Conservation (phyloP, 257 asterid genomes). For the Perilla frutescens region DNA sequence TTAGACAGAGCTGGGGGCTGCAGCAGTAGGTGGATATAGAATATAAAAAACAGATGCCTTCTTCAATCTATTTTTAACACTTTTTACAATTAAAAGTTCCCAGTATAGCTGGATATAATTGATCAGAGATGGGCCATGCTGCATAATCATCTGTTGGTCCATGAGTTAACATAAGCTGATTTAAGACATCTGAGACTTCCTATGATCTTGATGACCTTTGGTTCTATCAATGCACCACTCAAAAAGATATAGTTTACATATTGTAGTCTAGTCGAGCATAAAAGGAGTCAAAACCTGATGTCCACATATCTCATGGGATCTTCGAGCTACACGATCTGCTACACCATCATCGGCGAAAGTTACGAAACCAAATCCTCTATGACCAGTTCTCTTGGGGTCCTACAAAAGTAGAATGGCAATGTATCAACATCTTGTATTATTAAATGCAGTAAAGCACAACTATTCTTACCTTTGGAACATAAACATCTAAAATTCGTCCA, state of each 20-base stretch:
- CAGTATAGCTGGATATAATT: neutral
- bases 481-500: slow-evolving; percentile 92
- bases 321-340: slow-evolving; percentile 97
- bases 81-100: neutral
- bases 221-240: neutral
- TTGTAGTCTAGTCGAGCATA: neutral
- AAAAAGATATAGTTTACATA: neutral
- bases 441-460: slow-evolving; percentile 11
- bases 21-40: neutral
- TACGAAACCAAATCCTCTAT: slow-evolving; percentile 98
- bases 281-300: slow-evolving; percentile 70
- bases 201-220: neutral
- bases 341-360: slow-evolving; percentile 98
- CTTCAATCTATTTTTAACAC: neutral
- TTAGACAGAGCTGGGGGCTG: neutral
- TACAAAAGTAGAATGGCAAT: slow-evolving; percentile 41
- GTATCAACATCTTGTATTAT: slow-evolving; percentile 12
- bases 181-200: neutral
- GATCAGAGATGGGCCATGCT: neutral
- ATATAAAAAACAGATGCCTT: neutral
- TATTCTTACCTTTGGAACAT: slow-evolving; percentile 86
- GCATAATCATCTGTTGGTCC: slow-evolving; percentile 1
- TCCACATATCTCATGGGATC: slow-evolving; percentile 97
- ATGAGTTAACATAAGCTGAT: slow-evolving; percentile 10
- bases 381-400: slow-evolving; percentile 99